Percentiles rank a stretch among this genome's conserved stretches.
These are phyloP conservation scores for Trichoderma sp. DNA, from an alignment of 2,329 filamentous ascomycete genomes.

Conservation along the genomic window DNA sequence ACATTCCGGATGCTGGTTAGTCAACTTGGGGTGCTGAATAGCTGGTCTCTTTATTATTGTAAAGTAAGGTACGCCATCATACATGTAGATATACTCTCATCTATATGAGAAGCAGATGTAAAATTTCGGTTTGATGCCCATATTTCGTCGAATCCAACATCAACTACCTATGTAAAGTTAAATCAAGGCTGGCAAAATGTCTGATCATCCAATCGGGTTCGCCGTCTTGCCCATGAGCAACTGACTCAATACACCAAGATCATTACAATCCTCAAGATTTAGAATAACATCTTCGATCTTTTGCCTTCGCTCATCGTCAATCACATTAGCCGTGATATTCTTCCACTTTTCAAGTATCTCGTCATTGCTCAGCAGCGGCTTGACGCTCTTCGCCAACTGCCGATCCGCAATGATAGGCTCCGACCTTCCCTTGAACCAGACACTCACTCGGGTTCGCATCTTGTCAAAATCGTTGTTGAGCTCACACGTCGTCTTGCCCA, in stretches of 20 bases:
- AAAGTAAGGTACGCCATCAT: no score
- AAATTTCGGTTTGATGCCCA: neutral
- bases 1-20: neutral
- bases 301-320: conserved; percentile 30
- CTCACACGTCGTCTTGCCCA: conserved; percentile 28
- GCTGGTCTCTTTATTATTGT: neutral
- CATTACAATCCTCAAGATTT: conserved; percentile 27
- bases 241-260: conserved; percentile 8
- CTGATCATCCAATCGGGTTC: conserved; percentile 2
- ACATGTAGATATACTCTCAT: no score
- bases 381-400: conserved; percentile 31
- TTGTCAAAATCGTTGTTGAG: conserved; percentile 26
- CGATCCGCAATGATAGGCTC: conserved; percentile 7
- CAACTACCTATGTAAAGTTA: neutral
- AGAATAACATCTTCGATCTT: conserved; percentile 34
- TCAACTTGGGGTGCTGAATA: neutral
- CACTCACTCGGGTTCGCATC: conserved; percentile 16
- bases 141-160: neutral
- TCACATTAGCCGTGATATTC: conserved; percentile 30
- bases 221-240: neutral
- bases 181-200: neutral
- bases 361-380: conserved; percentile 35
- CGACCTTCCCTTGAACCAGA: conserved; percentile 22
- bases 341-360: conserved; percentile 39
- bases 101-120: no score